A percentile compares a stretch with the other conserved stretches of the same genome.
Evolutionary conservation across 306 rosid genomes (phyloP).

Genomic region (Vigna reflexopilosa): DNA sequence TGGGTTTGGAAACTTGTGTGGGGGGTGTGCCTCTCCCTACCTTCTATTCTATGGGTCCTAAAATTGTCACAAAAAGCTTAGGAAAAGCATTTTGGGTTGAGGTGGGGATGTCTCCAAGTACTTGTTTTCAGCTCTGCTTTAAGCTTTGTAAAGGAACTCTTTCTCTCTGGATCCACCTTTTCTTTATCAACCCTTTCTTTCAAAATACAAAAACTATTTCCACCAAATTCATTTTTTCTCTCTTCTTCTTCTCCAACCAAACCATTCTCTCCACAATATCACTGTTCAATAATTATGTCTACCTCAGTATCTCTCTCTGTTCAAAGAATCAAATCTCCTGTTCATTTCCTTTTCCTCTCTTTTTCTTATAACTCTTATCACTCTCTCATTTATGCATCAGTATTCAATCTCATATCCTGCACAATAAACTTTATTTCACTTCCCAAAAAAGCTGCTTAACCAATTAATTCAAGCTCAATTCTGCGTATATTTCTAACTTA

Average conservation of each 20-base stretch:
- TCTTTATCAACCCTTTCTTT: background rate
- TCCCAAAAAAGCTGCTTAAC: too few species aligned
- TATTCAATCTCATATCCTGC: too few species aligned
- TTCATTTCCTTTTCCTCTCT: background rate
- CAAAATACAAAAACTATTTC: background rate
- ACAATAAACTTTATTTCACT: too few species aligned
- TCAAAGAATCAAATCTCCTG: background rate
- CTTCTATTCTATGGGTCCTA: slow-evolving; percentile 57
- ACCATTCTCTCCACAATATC: background rate
- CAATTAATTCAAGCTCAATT: too few species aligned
- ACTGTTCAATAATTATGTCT: slow-evolving; percentile 18
- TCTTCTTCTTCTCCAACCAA: slow-evolving; percentile 11
- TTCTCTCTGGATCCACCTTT: slow-evolving; percentile 43
- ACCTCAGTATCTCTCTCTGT: slow-evolving; percentile 6
- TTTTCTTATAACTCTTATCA: background rate
- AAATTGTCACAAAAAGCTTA: slow-evolving; percentile 41
- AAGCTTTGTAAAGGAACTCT: slow-evolving; percentile 47
- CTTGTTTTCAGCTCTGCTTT: slow-evolving; percentile 49
- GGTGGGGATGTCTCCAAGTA: slow-evolving; percentile 67
- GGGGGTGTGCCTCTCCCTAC: slow-evolving; percentile 42
- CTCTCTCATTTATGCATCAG: too few species aligned
- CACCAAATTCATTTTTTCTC: background rate
- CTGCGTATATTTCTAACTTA: too few species aligned
- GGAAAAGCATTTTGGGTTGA: slow-evolving; percentile 62
- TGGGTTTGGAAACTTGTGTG: slow-evolving; percentile 47